These are phyloP conservation scores for Funneliformis geosporum DNA, from an alignment of 192 early-diverging fungal species.

Conservation along the genomic window DNA sequence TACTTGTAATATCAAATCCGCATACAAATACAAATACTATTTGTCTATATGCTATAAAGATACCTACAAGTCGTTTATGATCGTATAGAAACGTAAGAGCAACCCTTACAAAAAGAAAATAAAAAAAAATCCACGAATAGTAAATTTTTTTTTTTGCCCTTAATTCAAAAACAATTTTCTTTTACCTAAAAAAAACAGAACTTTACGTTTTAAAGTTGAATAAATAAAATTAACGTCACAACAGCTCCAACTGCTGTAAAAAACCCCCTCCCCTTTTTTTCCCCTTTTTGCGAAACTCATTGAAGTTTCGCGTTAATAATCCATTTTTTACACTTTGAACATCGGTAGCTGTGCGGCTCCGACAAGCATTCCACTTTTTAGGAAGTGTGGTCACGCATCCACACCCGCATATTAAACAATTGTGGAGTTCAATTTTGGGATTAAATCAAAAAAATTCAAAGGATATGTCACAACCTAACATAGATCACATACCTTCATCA, in stretches of 20 bases:
- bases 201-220: neutral
- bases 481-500: neutral
- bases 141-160: neutral
- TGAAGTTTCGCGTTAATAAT: neutral
- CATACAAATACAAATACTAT: neutral
- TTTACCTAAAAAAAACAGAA: neutral
- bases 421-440: neutral
- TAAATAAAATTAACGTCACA: neutral
- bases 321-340: neutral
- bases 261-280: neutral
- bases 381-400: neutral
- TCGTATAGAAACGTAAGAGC: neutral
- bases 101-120: neutral
- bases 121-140: neutral
- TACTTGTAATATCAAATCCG: too few relatives aligned
- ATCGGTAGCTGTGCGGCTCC: constrained; percentile 17
- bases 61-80: neutral
- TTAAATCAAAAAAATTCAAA: neutral
- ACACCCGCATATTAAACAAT: neutral
- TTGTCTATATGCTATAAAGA: neutral
- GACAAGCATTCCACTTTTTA: neutral
- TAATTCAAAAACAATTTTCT: neutral
- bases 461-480: neutral
- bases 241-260: constrained; percentile 8
- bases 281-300: neutral